phyloP scores from a whole-genome alignment of 495 filamentous ascomycete genomes.

The Lophiotrema nucula region DNA sequence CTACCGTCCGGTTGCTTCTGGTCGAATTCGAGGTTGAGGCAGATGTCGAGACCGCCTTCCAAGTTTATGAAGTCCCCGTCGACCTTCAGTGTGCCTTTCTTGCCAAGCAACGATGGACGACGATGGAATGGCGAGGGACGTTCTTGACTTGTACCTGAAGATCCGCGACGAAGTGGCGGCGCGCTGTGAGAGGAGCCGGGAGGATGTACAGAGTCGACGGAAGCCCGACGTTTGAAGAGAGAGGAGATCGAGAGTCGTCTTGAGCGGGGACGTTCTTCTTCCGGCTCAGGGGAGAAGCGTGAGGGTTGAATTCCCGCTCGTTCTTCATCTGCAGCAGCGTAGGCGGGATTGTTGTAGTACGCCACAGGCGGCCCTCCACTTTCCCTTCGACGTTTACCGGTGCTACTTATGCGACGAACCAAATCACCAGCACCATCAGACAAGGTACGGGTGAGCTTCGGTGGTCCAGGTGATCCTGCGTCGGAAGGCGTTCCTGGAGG shows the following conservation, averaged over 20 bases:
- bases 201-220: slow-evolving; percentile 10
- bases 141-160: neutral
- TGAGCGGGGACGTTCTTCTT: slow-evolving; percentile 16
- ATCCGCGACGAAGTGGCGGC: neutral
- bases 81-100: slow-evolving; percentile 51
- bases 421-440: slow-evolving; percentile 32
- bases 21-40: slow-evolving; percentile 81
- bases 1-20: slow-evolving; percentile 82
- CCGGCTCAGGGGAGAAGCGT: slow-evolving; percentile 23
- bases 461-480: slow-evolving; percentile 8
- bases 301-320: slow-evolving; percentile 8
- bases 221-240: slow-evolving; percentile 23
- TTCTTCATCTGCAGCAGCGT: slow-evolving; percentile 21
- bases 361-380: slow-evolving; percentile 22
- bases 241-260: slow-evolving; percentile 25
- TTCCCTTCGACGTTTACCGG: slow-evolving; percentile 8
- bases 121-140: slow-evolving; percentile 63
- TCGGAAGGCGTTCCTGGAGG: slow-evolving; percentile 57
- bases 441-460: slow-evolving; percentile 17
- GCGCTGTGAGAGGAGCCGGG: slow-evolving; percentile 18
- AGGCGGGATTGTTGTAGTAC: slow-evolving; percentile 33
- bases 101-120: slow-evolving; percentile 66
- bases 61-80: slow-evolving; percentile 56
- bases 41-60: slow-evolving; percentile 76
- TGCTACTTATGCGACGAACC: slow-evolving; percentile 35